Conservation (phyloP, 2,329 filamentous ascomycete genomes). For the Metarhizium anisopliae region DNA sequence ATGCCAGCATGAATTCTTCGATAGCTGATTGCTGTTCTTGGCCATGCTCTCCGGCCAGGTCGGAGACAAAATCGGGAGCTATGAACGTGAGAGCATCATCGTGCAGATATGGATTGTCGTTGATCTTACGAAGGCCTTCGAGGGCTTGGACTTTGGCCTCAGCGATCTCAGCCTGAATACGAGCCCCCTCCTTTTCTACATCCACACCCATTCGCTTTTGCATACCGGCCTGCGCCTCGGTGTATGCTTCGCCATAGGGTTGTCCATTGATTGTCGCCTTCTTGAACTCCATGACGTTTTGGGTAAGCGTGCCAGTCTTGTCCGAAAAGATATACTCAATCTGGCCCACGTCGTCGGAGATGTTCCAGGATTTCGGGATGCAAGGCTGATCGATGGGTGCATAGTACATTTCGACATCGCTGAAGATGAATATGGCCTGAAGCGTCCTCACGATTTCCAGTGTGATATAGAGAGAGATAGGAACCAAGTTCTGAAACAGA, state of each 20-base stretch:
- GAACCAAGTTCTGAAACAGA: constrained; percentile 96
- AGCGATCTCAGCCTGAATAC: constrained; percentile 69
- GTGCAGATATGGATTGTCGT: constrained; percentile 84
- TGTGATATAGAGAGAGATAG: constrained; percentile 95
- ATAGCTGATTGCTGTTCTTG: constrained; percentile 68
- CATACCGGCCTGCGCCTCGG: constrained; percentile 93
- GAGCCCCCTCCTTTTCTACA: constrained; percentile 68
- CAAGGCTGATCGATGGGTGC: constrained; percentile 89
- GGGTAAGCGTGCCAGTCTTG: constrained; percentile 92
- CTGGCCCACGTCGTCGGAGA: constrained; percentile 94
- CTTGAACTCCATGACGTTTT: constrained; percentile 99
- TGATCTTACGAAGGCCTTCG: constrained; percentile 60
- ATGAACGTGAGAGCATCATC: constrained; percentile 89
- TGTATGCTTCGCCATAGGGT: constrained; percentile 94
- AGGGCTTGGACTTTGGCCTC: constrained; percentile 67
- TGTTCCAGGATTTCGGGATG: constrained; percentile 97
- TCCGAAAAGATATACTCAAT: constrained; percentile 99
- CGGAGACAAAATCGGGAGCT: constrained; percentile 78
- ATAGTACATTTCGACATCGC: constrained; percentile 94
- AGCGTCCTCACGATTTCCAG: constrained; percentile 89
- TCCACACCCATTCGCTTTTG: constrained; percentile 84
- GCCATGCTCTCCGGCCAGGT: constrained; percentile 70
- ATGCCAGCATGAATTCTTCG: constrained; percentile 84
- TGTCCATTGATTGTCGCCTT: constrained; percentile 96
- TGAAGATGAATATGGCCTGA: constrained; percentile 96